Evolutionary conservation across 2,329 filamentous ascomycete species (phyloP).

Genomic region (Pochonia chlamydosporia): DNA sequence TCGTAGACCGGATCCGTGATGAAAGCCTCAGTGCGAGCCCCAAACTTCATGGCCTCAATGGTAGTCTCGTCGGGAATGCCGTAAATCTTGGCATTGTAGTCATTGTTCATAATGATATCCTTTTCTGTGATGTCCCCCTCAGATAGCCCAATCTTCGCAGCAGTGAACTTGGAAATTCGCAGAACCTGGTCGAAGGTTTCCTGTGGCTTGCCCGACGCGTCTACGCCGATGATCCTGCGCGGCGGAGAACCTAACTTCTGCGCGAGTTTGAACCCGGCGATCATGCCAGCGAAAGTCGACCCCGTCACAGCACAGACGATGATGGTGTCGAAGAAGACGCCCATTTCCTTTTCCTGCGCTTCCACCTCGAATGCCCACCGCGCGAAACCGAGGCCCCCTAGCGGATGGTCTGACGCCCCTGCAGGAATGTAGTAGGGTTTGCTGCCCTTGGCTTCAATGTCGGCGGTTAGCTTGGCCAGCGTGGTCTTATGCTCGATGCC

Average conservation of each 20-base stretch:
- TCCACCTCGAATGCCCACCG: constrained; percentile 65
- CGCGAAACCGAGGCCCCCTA: constrained; percentile 65
- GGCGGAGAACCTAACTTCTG: constrained; percentile 39
- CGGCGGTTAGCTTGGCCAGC: constrained; percentile 45
- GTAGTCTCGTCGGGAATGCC: constrained; percentile 62
- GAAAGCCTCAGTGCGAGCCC: constrained; percentile 62
- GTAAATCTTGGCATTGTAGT: constrained; percentile 62
- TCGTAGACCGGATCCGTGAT: constrained; percentile 74
- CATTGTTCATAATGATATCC: constrained; percentile 49
- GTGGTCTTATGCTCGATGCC: constrained; percentile 65
- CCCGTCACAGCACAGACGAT: constrained; percentile 68
- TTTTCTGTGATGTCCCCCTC: constrained; percentile 54
- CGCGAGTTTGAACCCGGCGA: constrained; percentile 64
- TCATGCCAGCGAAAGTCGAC: constrained; percentile 64
- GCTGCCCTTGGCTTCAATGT: constrained; percentile 45
- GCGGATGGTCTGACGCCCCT: constrained; percentile 63
- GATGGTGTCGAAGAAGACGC: constrained; percentile 61
- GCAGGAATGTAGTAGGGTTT: constrained; percentile 69
- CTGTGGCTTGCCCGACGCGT: constrained; percentile 36
- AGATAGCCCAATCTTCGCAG: constrained; percentile 53
- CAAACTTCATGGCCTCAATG: constrained; percentile 62
- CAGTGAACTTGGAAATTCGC: constrained; percentile 60
- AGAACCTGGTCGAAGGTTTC: constrained; percentile 62
- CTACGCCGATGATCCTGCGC: constrained; percentile 60
- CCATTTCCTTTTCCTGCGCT: constrained; percentile 54